Evolutionary conservation across 192 early-diverging fungal genomes (phyloP), one percentile per base, ranked within the genome.

Genomic region (Mortierella hygrophila): DNA sequence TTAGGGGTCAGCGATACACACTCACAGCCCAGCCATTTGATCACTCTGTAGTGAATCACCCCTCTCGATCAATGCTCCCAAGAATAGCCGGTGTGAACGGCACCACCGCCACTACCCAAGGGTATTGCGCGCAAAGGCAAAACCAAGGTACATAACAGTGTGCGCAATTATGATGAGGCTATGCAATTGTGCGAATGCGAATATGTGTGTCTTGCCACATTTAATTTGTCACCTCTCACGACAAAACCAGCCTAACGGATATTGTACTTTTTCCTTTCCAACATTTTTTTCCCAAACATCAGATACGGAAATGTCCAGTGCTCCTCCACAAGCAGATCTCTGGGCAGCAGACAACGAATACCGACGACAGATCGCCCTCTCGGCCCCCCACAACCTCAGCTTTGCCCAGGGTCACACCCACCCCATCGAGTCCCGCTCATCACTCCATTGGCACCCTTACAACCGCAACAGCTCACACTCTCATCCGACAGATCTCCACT

Each of bases 371-470:
- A 1, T 65, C 9, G 60, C 60, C 3, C 26, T 65, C 60, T 38
- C 69, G 18, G 40, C 10, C 6, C 38, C 40, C 20, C 69, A 70
- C 21, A 21, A 29, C 40, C 18, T 70, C 23, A 42, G 35, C 38
- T 26, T 54, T 57, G 18, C 72, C 18, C 68, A 82, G 29, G 15
- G 38, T 3, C 68, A 75, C 18, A 68, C 26, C 18, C 46, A 75
- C 55, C 46, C 13, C 6, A 54, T 46, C 42, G 79, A 81, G 35
- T 40, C 72, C 9, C 79, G 79, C 44, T 40, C 46, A 23, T 41
- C 38, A 16, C 41, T 57, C 40, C 80, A 82, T 52, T 82, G 80
- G 80, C 74, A 82, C 20, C 80, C 74, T 7, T 75, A 82, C 57
- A 82, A 65, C 55, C 74, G 54, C 21, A 40, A 72, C 18, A 49